Evolutionary conservation across 805 yeast genomes (phyloP).

Genomic region (Lachancea kluyveri): DNA sequence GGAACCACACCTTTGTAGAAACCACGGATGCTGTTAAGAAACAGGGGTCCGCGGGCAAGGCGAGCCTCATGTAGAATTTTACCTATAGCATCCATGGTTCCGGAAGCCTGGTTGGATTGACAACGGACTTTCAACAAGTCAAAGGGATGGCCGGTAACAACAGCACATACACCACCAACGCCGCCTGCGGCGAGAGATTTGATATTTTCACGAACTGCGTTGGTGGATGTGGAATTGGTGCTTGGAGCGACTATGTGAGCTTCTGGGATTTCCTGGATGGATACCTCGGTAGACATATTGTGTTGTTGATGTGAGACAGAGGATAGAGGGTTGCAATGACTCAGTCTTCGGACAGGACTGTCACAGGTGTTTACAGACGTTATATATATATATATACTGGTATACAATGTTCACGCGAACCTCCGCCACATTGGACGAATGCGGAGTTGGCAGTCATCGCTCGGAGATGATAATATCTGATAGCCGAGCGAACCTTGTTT

Average conservation of each 20-base stretch:
- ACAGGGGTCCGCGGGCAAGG: constrained; percentile 11
- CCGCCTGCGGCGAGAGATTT: constrained; percentile 92
- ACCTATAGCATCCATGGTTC: constrained; percentile 62
- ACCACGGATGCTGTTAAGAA: constrained; percentile 39
- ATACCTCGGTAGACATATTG: too few relatives aligned
- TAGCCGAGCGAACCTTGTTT: too few relatives aligned
- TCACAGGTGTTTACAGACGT: too few relatives aligned
- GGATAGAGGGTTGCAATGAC: too few relatives aligned
- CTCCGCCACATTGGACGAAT: too few relatives aligned
- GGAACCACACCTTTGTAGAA: constrained; percentile 92
- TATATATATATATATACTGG: too few relatives aligned
- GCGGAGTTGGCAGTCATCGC: too few relatives aligned
- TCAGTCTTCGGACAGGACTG: too few relatives aligned
- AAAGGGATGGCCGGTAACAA: constrained; percentile 92
- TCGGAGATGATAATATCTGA: too few relatives aligned
- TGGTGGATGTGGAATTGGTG: neutral
- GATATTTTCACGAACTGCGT: constrained; percentile 54
- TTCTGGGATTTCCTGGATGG: neutral
- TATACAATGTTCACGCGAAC: too few relatives aligned
- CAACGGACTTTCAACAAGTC: constrained; percentile 88
- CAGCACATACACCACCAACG: constrained; percentile 95
- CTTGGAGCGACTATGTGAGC: neutral
- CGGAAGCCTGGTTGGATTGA: constrained; percentile 63
- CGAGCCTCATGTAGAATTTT: constrained; percentile 72
- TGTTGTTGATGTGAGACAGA: too few relatives aligned